phyloP scores from a whole-genome alignment of 352 stramenopile genomes.

The Pythium diclinum region DNA sequence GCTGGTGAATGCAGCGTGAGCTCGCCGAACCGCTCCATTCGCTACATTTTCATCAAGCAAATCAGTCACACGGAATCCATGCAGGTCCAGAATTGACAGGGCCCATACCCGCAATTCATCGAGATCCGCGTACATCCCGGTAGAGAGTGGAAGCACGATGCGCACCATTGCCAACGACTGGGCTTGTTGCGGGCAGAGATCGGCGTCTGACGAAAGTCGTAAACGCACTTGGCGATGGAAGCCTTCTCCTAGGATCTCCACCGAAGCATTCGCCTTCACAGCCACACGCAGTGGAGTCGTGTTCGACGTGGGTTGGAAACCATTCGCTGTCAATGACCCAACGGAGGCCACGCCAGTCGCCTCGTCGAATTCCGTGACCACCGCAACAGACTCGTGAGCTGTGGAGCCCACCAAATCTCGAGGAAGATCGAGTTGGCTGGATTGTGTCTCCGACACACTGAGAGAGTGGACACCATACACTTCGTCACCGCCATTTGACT shows the following conservation, averaged over 20 bases:
- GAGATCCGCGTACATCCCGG: slow-evolving; percentile 34
- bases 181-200: neutral
- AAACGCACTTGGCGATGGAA: slow-evolving; percentile 22
- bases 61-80: neutral
- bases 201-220: neutral
- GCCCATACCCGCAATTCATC: slow-evolving; percentile 35
- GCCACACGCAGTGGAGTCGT: neutral
- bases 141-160: slow-evolving; percentile 26
- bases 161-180: neutral
- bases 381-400: neutral
- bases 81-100: neutral
- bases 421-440: neutral
- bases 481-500: neutral
- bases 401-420: neutral
- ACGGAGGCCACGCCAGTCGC: neutral
- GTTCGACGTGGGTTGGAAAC: neutral
- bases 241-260: slow-evolving; percentile 21
- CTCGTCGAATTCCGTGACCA: neutral
- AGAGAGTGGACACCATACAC: neutral
- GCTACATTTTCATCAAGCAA: slow-evolving; percentile 7
- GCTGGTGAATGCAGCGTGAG: slow-evolving; percentile 24
- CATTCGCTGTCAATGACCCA: neutral
- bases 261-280: neutral
- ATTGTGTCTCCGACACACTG: neutral
- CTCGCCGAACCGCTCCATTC: slow-evolving; percentile 31